Conservation (phyloP, 306 rosid genomes). For the Medicago ruthenica region DNA sequence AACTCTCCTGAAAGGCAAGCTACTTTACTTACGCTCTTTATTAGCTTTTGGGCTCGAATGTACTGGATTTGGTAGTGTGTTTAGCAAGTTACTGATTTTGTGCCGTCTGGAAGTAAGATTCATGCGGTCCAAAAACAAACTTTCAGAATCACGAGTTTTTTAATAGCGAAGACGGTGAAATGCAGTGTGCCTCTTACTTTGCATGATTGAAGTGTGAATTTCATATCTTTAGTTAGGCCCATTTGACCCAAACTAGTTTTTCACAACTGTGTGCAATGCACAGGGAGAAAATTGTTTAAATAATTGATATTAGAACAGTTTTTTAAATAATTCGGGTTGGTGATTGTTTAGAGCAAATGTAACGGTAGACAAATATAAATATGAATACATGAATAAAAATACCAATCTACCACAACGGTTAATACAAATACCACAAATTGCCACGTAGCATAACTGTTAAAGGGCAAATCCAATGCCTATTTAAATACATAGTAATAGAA, state of each 20-base stretch:
- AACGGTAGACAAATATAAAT: no score
- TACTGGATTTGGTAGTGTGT: not conserved
- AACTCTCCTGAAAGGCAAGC: constrained; percentile 88
- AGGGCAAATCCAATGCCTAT: no score
- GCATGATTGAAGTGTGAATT: not conserved
- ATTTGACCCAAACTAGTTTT: not conserved
- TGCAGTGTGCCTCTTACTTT: not conserved
- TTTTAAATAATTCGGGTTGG: no score
- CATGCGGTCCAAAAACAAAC: not conserved
- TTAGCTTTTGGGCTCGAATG: not conserved
- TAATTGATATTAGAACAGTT: no score
- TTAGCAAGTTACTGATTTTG: not conserved
- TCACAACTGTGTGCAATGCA: no score
- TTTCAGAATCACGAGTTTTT: not conserved
- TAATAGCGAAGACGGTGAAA: not conserved
- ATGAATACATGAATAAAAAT: no score
- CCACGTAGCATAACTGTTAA: no score
- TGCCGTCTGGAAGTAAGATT: not conserved
- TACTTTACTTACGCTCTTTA: not conserved
- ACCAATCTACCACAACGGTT: no score
- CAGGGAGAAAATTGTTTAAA: no score
- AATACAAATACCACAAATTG: no score
- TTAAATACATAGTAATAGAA: no score
- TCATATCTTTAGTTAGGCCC: not conserved
- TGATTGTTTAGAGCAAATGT: no score